Conservation (phyloP, 2,329 filamentous ascomycete genomes). For the Alternaria ethzedia region DNA sequence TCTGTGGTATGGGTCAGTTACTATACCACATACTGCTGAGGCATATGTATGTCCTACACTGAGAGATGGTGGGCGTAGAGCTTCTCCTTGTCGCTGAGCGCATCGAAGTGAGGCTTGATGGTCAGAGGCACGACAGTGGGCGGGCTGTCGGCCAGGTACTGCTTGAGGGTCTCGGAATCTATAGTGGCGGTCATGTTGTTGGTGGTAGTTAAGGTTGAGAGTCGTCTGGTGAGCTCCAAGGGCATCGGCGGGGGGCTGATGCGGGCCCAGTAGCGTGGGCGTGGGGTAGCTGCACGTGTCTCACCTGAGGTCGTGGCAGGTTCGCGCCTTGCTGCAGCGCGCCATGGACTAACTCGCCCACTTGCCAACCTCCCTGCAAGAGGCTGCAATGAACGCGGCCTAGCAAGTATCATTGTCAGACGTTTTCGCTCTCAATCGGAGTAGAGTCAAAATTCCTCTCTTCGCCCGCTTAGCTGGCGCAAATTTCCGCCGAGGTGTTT, state of each 20-base stretch:
- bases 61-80: constrained; percentile 79
- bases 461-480: background rate
- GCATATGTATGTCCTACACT: constrained; percentile 30
- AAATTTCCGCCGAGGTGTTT: background rate
- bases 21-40: background rate
- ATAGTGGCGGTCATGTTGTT: constrained; percentile 43
- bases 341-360: background rate
- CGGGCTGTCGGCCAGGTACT: constrained; percentile 90
- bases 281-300: background rate
- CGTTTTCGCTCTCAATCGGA: background rate
- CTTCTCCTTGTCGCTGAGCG: constrained; percentile 76
- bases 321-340: background rate
- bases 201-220: background rate
- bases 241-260: background rate
- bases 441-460: background rate
- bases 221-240: background rate
- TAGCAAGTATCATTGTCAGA: background rate
- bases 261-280: background rate
- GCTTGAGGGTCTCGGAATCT: constrained; percentile 57
- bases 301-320: background rate
- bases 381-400: background rate
- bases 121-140: constrained; percentile 86
- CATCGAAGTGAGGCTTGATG: constrained; percentile 92
- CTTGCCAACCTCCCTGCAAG: background rate
- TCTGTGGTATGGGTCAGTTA: constrained; percentile 27